Base-by-base conservation (phyloP, 2,329 filamentous ascomycete genomes). In the Aciculosporium take region DNA sequence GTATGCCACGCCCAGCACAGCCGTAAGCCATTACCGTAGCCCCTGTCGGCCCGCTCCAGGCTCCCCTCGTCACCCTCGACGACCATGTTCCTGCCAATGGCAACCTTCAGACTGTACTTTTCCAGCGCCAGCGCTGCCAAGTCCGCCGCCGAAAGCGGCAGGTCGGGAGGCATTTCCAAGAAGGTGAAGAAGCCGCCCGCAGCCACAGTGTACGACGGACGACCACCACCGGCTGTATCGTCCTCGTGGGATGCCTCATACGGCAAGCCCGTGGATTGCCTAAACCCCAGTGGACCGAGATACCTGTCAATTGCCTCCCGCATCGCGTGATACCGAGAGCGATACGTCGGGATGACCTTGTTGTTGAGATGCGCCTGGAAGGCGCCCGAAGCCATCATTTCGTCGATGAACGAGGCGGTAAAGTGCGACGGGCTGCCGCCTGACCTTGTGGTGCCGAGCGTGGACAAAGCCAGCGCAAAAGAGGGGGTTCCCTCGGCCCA, bases 1-100 rank as follows among this genome's bases (percentile, higher is more conserved):
- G 79, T 69, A 56, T 83, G 81, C 76, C 81, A 88, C 5, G 79
- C 69, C 58, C 83, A 87, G 45, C 79, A 86, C 17, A 87, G 56
- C 30, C 82, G 67, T 20, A 87, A 60, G 38, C 72, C 70, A 39
- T 67, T 58, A 18, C 71, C 65, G 53, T 89, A 84, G 31, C 61
- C 63, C 25, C 68, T 63, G 5, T 17, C 17, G 23, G 40, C 17
- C n/a, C 40, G 27, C n/a, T 37, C 27, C 3, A 10, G 13, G 12
- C 64, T 61, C 3, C 57, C 57, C 46, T 71, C 63, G 49, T 81
- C 77, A 0, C 71, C 73, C 12, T 66, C 63, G 10, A 83, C 76
- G 53, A 80, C 74, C 57, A 89, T 94, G 47, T 83, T 67, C 38
- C 69, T 67, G 3, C 85, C 86, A 18, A 72, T 66, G 20, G 79